These are phyloP conservation scores for Daldinia sp. DNA, from an alignment of 2,329 filamentous ascomycete species.

Conservation along the genomic window DNA sequence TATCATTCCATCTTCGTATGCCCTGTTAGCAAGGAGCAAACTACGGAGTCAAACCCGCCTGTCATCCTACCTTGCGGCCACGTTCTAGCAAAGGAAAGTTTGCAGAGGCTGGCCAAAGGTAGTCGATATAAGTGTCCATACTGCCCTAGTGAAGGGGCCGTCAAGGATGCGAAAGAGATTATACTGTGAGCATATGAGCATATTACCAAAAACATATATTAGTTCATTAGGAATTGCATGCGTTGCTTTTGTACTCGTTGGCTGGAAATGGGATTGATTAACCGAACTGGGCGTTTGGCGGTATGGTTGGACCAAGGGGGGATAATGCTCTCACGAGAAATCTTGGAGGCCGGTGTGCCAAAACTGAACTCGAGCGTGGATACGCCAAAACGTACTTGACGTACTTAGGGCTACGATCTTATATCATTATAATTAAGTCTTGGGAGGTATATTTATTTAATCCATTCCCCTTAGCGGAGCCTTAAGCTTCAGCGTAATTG, in stretches of 20 bases:
- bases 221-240: not conserved
- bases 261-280: not conserved
- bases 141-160: conserved; percentile 83
- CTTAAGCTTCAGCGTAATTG: not conserved
- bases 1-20: conserved; percentile 99
- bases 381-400: not conserved
- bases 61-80: conserved; percentile 98
- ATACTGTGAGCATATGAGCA: conserved; percentile 63
- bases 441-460: not conserved
- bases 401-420: not conserved
- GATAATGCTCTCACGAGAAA: not conserved
- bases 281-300: not conserved
- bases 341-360: not conserved
- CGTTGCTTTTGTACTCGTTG: not conserved
- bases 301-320: not conserved
- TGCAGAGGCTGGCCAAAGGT: conserved; percentile 81
- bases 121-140: conserved; percentile 94
- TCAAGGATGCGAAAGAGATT: conserved; percentile 79
- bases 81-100: conserved; percentile 85
- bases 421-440: not conserved
- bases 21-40: conserved; percentile 95
- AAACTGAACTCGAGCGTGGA: not conserved
- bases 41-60: conserved; percentile 89
- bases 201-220: not conserved
- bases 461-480: not conserved